A percentile compares a stretch with the other conserved stretches of the same genome.
phyloP scores from a whole-genome alignment of 352 stramenopile species.

The Globisporangium carolinianum region DNA sequence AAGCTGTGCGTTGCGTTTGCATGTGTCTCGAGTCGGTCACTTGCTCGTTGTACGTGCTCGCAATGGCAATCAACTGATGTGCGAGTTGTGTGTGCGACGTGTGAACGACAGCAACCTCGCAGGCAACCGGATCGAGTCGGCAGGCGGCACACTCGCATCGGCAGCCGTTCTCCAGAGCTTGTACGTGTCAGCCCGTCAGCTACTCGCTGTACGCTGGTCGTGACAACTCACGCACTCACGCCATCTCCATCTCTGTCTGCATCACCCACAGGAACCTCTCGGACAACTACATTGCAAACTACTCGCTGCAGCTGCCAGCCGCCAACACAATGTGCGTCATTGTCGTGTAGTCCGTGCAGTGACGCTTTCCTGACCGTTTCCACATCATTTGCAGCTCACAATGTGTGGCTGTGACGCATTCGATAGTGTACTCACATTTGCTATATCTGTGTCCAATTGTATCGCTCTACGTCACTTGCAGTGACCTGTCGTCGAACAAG shows the following conservation, averaged over 20 bases:
- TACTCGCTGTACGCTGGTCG: background rate
- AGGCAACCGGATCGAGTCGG: slow-evolving; percentile 27
- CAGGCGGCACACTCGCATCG: slow-evolving; percentile 25
- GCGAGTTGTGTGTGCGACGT: background rate
- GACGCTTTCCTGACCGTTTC: too few species aligned
- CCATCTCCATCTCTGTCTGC: background rate
- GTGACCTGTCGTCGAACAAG: slow-evolving; percentile 47
- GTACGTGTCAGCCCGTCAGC: slow-evolving; percentile 19
- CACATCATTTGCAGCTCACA: too few species aligned
- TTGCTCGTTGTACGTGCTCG: background rate
- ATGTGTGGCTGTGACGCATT: too few species aligned
- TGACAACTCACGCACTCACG: background rate
- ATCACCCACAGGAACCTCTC: slow-evolving; percentile 33
- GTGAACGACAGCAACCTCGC: slow-evolving; percentile 32
- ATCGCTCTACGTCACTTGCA: slow-evolving; percentile 2
- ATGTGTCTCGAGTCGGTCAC: background rate
- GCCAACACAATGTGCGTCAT: slow-evolving; percentile 34
- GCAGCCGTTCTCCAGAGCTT: slow-evolving; percentile 24
- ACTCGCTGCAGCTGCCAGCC: slow-evolving; percentile 26
- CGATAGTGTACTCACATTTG: background rate
- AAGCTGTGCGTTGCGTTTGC: slow-evolving; percentile 27
- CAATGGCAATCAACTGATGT: too few species aligned
- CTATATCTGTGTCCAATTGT: background rate
- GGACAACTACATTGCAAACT: slow-evolving; percentile 33
- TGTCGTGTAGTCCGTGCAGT: background rate